Base-by-base conservation (phyloP, 2,329 filamentous ascomycete genomes). In the Trichoderma harzianum region DNA sequence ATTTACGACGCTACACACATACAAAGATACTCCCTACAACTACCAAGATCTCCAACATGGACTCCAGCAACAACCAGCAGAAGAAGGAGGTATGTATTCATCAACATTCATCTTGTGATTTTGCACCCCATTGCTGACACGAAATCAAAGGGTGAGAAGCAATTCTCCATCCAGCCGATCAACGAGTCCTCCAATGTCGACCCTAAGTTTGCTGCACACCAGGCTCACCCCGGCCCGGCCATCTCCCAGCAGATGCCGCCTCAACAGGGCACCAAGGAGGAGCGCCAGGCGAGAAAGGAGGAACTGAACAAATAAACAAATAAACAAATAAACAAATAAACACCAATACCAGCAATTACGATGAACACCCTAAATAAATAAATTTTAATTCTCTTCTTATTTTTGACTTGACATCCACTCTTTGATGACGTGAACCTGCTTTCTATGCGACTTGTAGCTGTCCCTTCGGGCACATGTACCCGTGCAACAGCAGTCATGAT, bases 241-340 rank as follows among this genome's bases (percentile, higher is more conserved):
- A 76, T 89, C 30, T 83, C 87, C 21, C 80, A 88, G 74, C 83
- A 86, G 73, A 85, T 89, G 82, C 85, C 85, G 18, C 81, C 81
- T 39, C 78, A 86, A 65, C 88, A 91, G 82, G 89, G 88, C 18
- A 89, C 87, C 72, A 92, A 91, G 81, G 91, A 92, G 79, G 91
- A 93, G 77, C 87, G 91, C 69, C 83, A 86, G 77, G 89, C 87
- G 14, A 90, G 88, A 79, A 90, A 89, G 73, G 83, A 89, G 79
- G 88, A 88, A 77, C 76, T 93, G 80, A 93, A 93, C 84, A 89
- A 91, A 66, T 66, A 65, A 60, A 39, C n/a, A 30, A 91, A 60
- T 60, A 60, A 68, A 39, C n/a, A 24, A 91, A 66, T 66, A 65
- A 60, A 39, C n/a, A 30, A 91, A 60, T 60, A 60, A 68, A 39